Evolutionary conservation across 2,329 filamentous ascomycete genomes (phyloP), one percentile per base, ranked within the genome.

Genomic region (Graphiopsis chlorocephala): DNA sequence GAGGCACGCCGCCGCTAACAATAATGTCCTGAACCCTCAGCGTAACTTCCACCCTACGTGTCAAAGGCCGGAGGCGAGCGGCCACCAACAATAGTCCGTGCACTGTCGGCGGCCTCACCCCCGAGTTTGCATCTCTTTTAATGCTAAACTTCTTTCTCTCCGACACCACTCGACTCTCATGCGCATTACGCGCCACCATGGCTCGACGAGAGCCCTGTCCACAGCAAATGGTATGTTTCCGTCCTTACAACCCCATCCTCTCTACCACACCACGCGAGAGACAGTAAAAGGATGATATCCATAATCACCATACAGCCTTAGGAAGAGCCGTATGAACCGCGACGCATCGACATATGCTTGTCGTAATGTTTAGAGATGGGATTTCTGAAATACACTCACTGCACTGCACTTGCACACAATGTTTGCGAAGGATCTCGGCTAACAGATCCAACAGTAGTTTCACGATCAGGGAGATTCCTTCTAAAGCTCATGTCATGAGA

Each of bases 301-400:
- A 70, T 56, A 68, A 72, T 71, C 74, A 74, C 72, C 71, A 74
- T 71, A 69, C 72, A 65, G 62, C 71, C 73, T 75, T 80, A 82
- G 80, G 80, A 82, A 82, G 80, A 82, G 80, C 80, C 80, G 80
- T 78, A 82, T 80, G 80, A 82, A 81, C 77, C 77, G 77, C 78
- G 63, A 76, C 76, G 79, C 76, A 81, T 81, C 79, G 79, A 77
- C 78, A 81, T 74, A 81, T 81, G 75, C 75, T 73, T 74, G 77
- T 76, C 72, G 79, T 81, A 80, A 79, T 82, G 80, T 79, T 82
- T 82, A 82, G 77, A 77, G 80, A 69, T 73, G 74, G 78, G 78
- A 79, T 72, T 76, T 53, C 77, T 79, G 77, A 80, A 58, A 64
- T 35, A 42, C 26, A 58, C 35, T 23, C 35, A 26, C 35, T 58